Conservation (phyloP, 202 grass and related monocot genomes). For the Dendrocalamus latiflorus region DNA sequence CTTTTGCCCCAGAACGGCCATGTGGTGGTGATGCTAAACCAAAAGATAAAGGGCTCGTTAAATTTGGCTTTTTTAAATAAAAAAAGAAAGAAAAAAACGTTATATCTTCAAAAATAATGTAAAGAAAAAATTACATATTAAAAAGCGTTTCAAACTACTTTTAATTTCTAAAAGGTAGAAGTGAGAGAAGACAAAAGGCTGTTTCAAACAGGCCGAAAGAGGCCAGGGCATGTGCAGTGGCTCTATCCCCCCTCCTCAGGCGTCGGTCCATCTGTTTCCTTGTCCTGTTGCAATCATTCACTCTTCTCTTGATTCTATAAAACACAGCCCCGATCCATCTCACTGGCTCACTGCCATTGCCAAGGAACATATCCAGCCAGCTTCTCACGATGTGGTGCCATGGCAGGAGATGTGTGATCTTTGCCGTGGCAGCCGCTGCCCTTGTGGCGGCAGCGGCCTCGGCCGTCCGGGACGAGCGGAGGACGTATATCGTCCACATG, state of each 20-base stretch:
- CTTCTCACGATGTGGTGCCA: conserved; percentile 36
- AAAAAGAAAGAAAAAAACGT: too few species aligned
- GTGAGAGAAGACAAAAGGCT: too few species aligned
- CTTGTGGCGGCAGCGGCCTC: conserved; percentile 5
- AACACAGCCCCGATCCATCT: conserved; percentile 22
- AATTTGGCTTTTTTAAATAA: too few species aligned
- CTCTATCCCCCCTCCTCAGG: not conserved
- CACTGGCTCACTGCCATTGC: conserved; percentile 4
- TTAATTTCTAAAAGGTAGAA: too few species aligned
- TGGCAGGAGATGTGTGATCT: conserved; percentile 34
- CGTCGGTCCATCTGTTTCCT: conserved; percentile 20
- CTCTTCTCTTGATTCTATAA: conserved; percentile 24
- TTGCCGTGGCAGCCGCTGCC: conserved; percentile 16
- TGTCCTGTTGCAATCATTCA: conserved; percentile 35
- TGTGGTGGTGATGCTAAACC: conserved; percentile 15
- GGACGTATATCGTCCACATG: too few species aligned
- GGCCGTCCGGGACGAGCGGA: too few species aligned
- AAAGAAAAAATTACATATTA: too few species aligned
- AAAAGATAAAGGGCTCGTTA: too few species aligned
- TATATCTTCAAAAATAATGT: too few species aligned
- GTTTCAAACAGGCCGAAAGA: too few species aligned
- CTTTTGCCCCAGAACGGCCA: conserved; percentile 35
- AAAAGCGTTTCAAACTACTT: too few species aligned
- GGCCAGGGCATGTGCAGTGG: conserved; percentile 27
- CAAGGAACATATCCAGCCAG: not conserved